Evolutionary conservation across 2,329 filamentous ascomycete species (phyloP).

Genomic region (Sordariomycetes sp.): DNA sequence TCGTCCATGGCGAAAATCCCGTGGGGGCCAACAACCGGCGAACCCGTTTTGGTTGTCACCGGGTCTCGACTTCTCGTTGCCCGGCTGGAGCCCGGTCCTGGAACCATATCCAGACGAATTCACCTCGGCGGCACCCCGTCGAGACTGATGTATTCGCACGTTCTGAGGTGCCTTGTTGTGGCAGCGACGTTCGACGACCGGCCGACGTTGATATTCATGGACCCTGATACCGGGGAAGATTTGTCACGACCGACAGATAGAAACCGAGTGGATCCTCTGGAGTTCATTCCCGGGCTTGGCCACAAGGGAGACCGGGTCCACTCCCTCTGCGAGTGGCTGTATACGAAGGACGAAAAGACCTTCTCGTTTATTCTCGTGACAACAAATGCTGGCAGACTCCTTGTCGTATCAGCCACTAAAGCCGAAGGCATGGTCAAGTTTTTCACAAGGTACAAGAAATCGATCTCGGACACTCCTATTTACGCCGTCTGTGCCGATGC

Average conservation of each 20-base stretch:
- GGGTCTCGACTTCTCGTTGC: slow-evolving; percentile 40
- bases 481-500: slow-evolving; percentile 44
- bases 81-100: slow-evolving; percentile 33
- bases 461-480: slow-evolving; percentile 33
- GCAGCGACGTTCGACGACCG: slow-evolving; percentile 30
- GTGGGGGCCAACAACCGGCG: slow-evolving; percentile 18
- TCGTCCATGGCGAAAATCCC: slow-evolving; percentile 1
- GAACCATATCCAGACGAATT: slow-evolving; percentile 38
- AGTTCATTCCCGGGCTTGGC: slow-evolving; percentile 46
- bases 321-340: slow-evolving; percentile 54
- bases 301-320: slow-evolving; percentile 47
- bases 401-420: slow-evolving; percentile 35
- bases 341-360: slow-evolving; percentile 40
- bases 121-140: slow-evolving; percentile 34
- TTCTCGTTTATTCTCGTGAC: slow-evolving; percentile 55
- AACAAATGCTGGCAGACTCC: slow-evolving; percentile 40
- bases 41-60: slow-evolving; percentile 37
- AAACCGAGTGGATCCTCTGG: slow-evolving; percentile 22
- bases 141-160: slow-evolving; percentile 43
- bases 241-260: slow-evolving; percentile 35
- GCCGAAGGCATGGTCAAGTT: slow-evolving; percentile 31
- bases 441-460: slow-evolving; percentile 41
- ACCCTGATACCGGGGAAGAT: slow-evolving; percentile 40
- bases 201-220: slow-evolving; percentile 44
- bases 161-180: slow-evolving; percentile 42